phyloP scores from a whole-genome alignment of 2,329 filamentous ascomycete species.

The Aspergillus sp. region DNA sequence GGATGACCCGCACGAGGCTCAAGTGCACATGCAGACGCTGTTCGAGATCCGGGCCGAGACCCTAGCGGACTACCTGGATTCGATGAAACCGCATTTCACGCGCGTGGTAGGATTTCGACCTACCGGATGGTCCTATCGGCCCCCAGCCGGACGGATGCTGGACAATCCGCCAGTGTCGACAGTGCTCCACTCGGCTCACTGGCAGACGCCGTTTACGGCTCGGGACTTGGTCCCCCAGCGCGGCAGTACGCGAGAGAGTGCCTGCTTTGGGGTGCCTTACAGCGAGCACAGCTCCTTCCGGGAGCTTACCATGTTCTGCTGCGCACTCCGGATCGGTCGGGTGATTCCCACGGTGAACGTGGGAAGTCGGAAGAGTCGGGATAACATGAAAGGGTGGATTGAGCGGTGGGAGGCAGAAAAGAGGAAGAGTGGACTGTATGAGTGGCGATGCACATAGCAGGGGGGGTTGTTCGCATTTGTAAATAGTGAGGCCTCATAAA shows the following conservation, averaged over 20 bases:
- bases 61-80: constrained; percentile 79
- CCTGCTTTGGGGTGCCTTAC: constrained; percentile 93
- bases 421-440: constrained; percentile 61
- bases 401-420: constrained; percentile 64
- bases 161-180: constrained; percentile 64
- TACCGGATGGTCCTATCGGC: constrained; percentile 90
- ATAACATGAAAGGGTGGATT: constrained; percentile 66
- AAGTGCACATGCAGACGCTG: constrained; percentile 96
- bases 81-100: constrained; percentile 77
- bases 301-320: constrained; percentile 90
- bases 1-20: constrained; percentile 74
- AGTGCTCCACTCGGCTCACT: constrained; percentile 66
- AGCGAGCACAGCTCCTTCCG: constrained; percentile 94
- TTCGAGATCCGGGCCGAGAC: constrained; percentile 93
- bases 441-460: constrained; percentile 31
- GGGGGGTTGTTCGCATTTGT: too few relatives aligned
- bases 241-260: constrained; percentile 76
- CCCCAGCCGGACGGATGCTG: constrained; percentile 62
- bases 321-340: constrained; percentile 80
- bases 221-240: constrained; percentile 76
- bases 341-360: constrained; percentile 93
- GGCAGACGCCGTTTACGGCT: constrained; percentile 72
- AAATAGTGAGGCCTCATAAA: too few relatives aligned
- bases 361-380: constrained; percentile 62
- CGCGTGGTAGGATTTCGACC: constrained; percentile 89